These are phyloP conservation scores for Cryphonectria naterciae DNA, from an alignment of 2,329 filamentous ascomycete genomes.

Conservation along the genomic window DNA sequence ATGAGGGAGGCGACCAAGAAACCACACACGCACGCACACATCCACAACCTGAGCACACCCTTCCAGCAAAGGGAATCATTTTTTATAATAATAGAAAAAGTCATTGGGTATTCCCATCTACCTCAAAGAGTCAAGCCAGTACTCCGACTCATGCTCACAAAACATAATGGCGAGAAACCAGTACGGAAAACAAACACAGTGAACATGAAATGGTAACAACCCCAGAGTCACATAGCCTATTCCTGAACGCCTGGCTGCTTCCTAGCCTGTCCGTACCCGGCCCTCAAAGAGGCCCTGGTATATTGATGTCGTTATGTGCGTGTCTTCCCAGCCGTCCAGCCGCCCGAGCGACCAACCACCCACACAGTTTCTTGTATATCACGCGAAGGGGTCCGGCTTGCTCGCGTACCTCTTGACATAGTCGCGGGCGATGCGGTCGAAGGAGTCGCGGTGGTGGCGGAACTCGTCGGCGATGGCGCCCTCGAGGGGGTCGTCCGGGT, in stretches of 20 bases:
- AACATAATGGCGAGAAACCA: neutral
- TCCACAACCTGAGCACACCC: neutral
- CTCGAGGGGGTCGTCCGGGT: slow-evolving; percentile 90
- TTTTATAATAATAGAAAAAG: neutral
- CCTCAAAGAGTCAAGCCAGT: neutral
- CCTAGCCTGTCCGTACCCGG: neutral
- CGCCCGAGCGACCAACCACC: too few species aligned
- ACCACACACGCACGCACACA: neutral
- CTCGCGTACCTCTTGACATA: slow-evolving; percentile 76
- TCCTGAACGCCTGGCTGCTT: neutral
- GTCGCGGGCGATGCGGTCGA: slow-evolving; percentile 74
- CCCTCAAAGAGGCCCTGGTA: neutral
- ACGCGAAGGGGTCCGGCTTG: slow-evolving; percentile 11
- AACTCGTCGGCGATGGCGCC: slow-evolving; percentile 84
- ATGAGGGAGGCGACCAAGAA: neutral
- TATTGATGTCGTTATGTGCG: neutral
- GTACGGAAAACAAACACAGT: neutral
- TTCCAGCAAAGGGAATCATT: neutral
- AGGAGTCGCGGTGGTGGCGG: slow-evolving; percentile 67
- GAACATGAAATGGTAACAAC: neutral
- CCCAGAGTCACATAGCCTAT: neutral
- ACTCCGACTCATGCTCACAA: slow-evolving; percentile 3
- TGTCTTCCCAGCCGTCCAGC: too few species aligned
- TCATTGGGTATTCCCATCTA: slow-evolving; percentile 11
- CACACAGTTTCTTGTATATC: neutral